phyloP scores from a whole-genome alignment of 306 rosid genomes.

The Castanea crenata region DNA sequence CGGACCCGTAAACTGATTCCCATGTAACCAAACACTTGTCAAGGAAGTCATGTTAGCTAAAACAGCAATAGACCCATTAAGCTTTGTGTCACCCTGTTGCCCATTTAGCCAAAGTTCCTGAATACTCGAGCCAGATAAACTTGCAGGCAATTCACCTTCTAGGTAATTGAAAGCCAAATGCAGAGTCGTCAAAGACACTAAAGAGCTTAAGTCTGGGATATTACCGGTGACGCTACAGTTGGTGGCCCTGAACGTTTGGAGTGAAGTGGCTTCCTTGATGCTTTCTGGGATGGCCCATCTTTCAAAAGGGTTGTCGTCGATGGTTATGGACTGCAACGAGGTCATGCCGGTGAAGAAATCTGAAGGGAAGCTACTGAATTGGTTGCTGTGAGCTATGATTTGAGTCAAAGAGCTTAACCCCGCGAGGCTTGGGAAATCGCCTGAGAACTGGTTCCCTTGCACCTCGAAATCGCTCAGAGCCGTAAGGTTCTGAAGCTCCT shows the following conservation, averaged over 20 bases:
- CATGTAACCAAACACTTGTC: constrained; percentile 49
- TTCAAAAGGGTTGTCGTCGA: constrained; percentile 49
- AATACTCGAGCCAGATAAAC: constrained; percentile 40
- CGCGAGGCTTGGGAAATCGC: constrained; percentile 55
- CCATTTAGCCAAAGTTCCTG: constrained; percentile 62
- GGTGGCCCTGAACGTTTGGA: constrained; percentile 43
- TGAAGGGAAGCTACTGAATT: constrained; percentile 42
- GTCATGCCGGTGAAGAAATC: constrained; percentile 55
- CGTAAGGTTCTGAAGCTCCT: constrained; percentile 28
- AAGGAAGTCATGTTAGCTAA: constrained; percentile 55
- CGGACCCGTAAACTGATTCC: constrained; percentile 71
- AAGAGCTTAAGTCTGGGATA: constrained; percentile 51
- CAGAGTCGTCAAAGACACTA: constrained; percentile 46
- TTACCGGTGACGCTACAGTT: constrained; percentile 38
- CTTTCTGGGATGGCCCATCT: constrained; percentile 55
- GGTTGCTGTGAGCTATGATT: constrained; percentile 47
- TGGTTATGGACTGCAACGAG: constrained; percentile 27
- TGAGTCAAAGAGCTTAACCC: constrained; percentile 30
- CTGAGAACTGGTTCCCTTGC: constrained; percentile 46
- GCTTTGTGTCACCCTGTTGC: constrained; percentile 40
- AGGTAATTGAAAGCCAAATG: constrained; percentile 48
- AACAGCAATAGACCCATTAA: constrained; percentile 64
- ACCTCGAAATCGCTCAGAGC: constrained; percentile 47
- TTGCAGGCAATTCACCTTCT: constrained; percentile 59
- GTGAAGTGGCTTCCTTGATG: constrained; percentile 30